Evolutionary conservation across 768 basidiomycete species (phyloP).

Genomic region (Boletales sp.): DNA sequence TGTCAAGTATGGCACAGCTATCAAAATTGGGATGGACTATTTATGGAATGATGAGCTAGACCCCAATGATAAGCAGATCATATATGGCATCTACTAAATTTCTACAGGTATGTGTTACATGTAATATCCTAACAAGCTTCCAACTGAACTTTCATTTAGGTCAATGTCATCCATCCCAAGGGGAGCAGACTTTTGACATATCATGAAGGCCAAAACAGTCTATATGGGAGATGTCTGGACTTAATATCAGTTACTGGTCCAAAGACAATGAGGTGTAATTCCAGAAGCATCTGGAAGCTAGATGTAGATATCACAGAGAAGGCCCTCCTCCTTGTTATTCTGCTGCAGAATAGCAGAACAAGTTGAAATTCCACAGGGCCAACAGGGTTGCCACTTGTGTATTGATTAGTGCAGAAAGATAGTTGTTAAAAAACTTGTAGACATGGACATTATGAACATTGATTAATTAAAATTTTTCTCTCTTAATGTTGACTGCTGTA

Average conservation of each 20-base stretch:
- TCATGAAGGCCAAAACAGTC: conserved; percentile 6
- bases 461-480: too few species aligned
- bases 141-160: too few species aligned
- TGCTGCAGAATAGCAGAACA: not conserved
- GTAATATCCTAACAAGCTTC: not conserved
- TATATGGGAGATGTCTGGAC: not conserved
- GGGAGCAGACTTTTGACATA: not conserved
- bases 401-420: not conserved
- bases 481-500: too few species aligned
- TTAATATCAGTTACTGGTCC: conserved; percentile 2
- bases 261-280: not conserved
- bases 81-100: conserved; percentile 2
- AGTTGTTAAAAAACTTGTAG: not conserved
- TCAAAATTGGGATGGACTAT: not conserved
- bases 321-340: not conserved
- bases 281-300: not conserved
- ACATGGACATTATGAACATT: too few species aligned
- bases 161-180: not conserved
- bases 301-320: not conserved
- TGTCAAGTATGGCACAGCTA: not conserved
- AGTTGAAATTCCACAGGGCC: not conserved
- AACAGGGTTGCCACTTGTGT: not conserved
- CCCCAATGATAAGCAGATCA: not conserved
- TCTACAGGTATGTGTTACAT: conserved; percentile 1
- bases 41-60: conserved; percentile 4